These are phyloP conservation scores for Ogataea methylovora DNA, from an alignment of 805 yeast species.

Conservation along the genomic window DNA sequence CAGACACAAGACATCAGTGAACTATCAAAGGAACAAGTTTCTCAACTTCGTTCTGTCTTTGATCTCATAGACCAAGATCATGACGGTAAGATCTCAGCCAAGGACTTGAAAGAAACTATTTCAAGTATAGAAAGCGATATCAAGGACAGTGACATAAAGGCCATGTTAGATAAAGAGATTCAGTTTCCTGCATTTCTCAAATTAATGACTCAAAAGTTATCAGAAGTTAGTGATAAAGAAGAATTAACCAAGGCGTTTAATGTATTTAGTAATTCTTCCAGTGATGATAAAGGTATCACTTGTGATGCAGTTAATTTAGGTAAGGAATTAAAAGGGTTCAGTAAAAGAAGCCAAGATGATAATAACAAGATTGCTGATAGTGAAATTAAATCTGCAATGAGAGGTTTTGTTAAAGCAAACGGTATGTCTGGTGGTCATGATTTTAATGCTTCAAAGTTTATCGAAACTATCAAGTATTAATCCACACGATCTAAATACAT, in stretches of 20 bases:
- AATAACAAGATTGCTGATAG: conserved; percentile 15
- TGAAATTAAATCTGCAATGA: conserved; percentile 44
- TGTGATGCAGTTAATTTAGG: conserved; percentile 43
- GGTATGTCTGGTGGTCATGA: conserved; percentile 49
- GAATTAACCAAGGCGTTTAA: conserved; percentile 58
- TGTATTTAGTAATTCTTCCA: conserved; percentile 33
- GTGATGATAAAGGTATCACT: conserved; percentile 25
- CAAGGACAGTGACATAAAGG: conserved; percentile 31
- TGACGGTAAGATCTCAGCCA: conserved; percentile 53
- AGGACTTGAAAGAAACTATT: conserved; percentile 49
- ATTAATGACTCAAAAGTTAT: conserved; percentile 44
- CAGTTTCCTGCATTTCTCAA: conserved; percentile 62
- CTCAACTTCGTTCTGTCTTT: conserved; percentile 66
- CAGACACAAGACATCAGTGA: no score
- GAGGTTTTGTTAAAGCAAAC: conserved; percentile 45
- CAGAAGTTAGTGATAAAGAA: conserved; percentile 40
- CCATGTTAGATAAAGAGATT: conserved; percentile 44
- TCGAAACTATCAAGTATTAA: conserved; percentile 30
- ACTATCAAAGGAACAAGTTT: conserved; percentile 56
- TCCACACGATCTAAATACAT: no score
- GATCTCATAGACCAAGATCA: conserved; percentile 76
- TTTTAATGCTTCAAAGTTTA: conserved; percentile 58
- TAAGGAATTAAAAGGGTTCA: conserved; percentile 37
- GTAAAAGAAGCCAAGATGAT: conserved; percentile 11
- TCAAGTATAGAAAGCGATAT: conserved; percentile 42